Evolutionary conservation across 345 rosid species (phyloP).

Genomic region (Hevea brasiliensis): DNA sequence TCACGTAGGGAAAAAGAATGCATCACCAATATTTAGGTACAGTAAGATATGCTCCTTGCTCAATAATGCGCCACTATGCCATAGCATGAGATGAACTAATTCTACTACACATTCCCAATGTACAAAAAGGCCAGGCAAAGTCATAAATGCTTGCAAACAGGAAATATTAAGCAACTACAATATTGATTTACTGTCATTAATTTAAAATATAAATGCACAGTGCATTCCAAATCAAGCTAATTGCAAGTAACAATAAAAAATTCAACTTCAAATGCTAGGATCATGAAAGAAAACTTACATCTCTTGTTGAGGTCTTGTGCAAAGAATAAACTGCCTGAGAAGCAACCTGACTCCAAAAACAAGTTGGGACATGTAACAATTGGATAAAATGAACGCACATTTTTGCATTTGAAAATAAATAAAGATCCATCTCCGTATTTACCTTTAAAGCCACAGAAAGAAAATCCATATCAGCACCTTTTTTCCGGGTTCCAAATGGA

Average conservation of each 20-base stretch:
- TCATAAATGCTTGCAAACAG: not conserved
- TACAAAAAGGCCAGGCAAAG: not conserved
- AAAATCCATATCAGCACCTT: slow-evolving; percentile 90
- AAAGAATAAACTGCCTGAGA: slow-evolving; percentile 87
- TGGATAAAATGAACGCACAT: slow-evolving; percentile 1
- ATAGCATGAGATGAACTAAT: too few species aligned
- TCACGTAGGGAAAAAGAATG: not conserved
- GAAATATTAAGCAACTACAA: not conserved
- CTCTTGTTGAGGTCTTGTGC: slow-evolving; percentile 98
- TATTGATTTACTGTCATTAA: too few species aligned
- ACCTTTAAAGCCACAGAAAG: slow-evolving; percentile 74
- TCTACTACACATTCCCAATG: not conserved
- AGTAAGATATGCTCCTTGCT: not conserved
- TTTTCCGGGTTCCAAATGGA: slow-evolving; percentile 91
- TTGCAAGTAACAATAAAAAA: not conserved
- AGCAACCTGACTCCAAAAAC: slow-evolving; percentile 54
- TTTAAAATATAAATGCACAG: too few species aligned
- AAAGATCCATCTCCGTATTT: slow-evolving; percentile 3
- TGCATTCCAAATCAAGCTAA: not conserved
- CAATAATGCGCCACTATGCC: not conserved
- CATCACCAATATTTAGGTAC: not conserved
- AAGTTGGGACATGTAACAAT: not conserved
- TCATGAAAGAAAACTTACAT: slow-evolving; percentile 45
- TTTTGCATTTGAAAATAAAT: slow-evolving; percentile 10
- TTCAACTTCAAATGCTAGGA: not conserved